phyloP scores from a whole-genome alignment of 192 early-diverging fungal species.

The Gorgonomyces haynaldii region DNA sequence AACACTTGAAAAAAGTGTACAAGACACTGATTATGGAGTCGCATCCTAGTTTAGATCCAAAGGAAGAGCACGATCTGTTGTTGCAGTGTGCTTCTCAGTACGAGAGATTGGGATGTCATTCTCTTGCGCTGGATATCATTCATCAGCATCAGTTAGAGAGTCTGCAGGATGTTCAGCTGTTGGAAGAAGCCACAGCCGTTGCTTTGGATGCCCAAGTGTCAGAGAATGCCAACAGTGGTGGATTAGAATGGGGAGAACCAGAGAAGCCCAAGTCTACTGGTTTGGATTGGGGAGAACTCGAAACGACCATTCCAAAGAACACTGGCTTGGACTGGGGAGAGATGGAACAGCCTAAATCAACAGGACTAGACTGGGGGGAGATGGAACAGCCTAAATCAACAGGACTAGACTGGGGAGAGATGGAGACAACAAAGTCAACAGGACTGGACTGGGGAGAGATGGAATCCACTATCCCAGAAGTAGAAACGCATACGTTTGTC shows the following conservation, averaged over 20 bases:
- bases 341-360: not conserved
- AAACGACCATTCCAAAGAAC: not conserved
- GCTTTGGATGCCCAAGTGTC: slow-evolving; percentile 29
- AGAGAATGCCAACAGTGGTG: slow-evolving; percentile 3
- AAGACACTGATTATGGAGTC: slow-evolving; percentile 33
- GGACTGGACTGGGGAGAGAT: slow-evolving; percentile 8
- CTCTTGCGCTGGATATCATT: slow-evolving; percentile 63
- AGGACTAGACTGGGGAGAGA: slow-evolving; percentile 5
- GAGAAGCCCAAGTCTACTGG: not conserved
- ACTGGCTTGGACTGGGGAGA: slow-evolving; percentile 37
- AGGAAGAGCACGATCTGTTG: slow-evolving; percentile 49
- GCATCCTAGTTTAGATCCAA: slow-evolving; percentile 33
- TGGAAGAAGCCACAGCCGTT: slow-evolving; percentile 19
- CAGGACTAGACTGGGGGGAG: slow-evolving; percentile 7
- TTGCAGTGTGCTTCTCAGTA: slow-evolving; percentile 53
- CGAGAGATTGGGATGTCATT: slow-evolving; percentile 66
- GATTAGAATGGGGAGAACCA: slow-evolving; percentile 27
- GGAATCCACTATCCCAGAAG: slow-evolving; percentile 12
- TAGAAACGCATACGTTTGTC: no score
- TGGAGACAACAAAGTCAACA: not conserved
- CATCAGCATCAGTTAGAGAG: slow-evolving; percentile 19
- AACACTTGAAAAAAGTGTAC: slow-evolving; percentile 45
- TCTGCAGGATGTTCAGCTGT: slow-evolving; percentile 19
- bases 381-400: not conserved
- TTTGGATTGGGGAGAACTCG: slow-evolving; percentile 10